phyloP scores from a whole-genome alignment of 257 asterid genomes.

The Nicotiana noctiflora region DNA sequence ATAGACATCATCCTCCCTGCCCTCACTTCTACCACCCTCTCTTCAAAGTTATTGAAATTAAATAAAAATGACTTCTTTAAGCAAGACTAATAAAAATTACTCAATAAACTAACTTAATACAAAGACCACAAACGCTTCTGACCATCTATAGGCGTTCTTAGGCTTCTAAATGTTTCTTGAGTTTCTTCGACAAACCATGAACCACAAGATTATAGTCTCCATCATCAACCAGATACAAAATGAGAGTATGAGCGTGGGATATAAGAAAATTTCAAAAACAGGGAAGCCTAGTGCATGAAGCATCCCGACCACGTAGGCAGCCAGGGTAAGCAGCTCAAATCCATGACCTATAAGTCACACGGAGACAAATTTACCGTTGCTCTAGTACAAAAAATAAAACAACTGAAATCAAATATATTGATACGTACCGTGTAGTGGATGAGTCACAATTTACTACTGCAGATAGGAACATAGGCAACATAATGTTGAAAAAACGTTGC shows the following conservation, averaged over 20 bases:
- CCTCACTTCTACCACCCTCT: too few relatives aligned
- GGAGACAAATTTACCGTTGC: too few relatives aligned
- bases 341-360: too few relatives aligned
- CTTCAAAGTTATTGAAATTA: background rate
- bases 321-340: too few relatives aligned
- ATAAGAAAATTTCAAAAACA: background rate
- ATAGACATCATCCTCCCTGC: too few relatives aligned
- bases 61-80: background rate
- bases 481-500: conserved; percentile 79
- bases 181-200: background rate
- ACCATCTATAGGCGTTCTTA: background rate
- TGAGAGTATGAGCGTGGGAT: background rate
- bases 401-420: background rate
- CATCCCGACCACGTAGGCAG: too few relatives aligned
- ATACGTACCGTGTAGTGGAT: conserved; percentile 43
- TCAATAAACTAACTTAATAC: background rate
- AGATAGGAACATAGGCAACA: conserved; percentile 61
- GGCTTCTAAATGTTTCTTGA: conserved; percentile 2
- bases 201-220: background rate
- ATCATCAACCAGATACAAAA: background rate
- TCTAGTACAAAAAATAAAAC: background rate
- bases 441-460: conserved; percentile 45
- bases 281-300: background rate
- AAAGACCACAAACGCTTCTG: background rate
- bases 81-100: background rate